Evolutionary conservation across 2,329 filamentous ascomycete genomes (phyloP).

Genomic region (Rhynchosporium agropyri): DNA sequence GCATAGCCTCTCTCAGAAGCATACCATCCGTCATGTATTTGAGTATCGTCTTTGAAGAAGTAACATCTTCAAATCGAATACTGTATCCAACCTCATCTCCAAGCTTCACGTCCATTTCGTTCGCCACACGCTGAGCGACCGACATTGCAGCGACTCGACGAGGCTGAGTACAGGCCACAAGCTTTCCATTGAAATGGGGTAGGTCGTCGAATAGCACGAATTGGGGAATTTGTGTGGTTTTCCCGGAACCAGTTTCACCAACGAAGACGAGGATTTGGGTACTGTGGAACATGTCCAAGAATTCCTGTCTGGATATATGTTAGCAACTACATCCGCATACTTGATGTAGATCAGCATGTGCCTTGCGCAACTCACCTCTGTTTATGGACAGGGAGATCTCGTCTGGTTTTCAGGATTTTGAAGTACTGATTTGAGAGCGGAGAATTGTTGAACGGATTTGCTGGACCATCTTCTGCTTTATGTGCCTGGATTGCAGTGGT

Average conservation of each 20-base stretch:
- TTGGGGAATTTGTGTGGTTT: conserved; percentile 98
- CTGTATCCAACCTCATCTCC: conserved; percentile 97
- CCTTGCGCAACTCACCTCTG: conserved; percentile 64
- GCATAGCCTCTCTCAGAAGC: conserved; percentile 93
- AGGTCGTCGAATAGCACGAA: conserved; percentile 98
- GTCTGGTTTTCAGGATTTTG: conserved; percentile 79
- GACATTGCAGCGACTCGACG: conserved; percentile 98
- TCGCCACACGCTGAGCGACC: conserved; percentile 94
- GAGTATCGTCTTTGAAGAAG: conserved; percentile 82
- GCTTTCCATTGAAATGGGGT: conserved; percentile 80
- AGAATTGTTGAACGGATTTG: conserved; percentile 82
- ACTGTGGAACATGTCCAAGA: conserved; percentile 88
- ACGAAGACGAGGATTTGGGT: conserved; percentile 98
- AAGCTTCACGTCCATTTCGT: conserved; percentile 91
- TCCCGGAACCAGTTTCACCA: conserved; percentile 98
- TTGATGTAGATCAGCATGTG: not conserved
- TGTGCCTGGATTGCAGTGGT: conserved; percentile 78
- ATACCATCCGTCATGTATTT: conserved; percentile 99
- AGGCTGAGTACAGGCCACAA: conserved; percentile 96
- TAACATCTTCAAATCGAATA: conserved; percentile 98
- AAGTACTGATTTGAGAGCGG: conserved; percentile 84
- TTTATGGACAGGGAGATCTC: conserved; percentile 87
- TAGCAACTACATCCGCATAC: conserved; percentile 22
- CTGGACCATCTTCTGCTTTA: conserved; percentile 75
- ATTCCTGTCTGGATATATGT: conserved; percentile 69